Evolutionary conservation across 2,329 filamentous ascomycete genomes (phyloP), one percentile per base, ranked within the genome.

Genomic region (Pseudogymnoascus sp.): DNA sequence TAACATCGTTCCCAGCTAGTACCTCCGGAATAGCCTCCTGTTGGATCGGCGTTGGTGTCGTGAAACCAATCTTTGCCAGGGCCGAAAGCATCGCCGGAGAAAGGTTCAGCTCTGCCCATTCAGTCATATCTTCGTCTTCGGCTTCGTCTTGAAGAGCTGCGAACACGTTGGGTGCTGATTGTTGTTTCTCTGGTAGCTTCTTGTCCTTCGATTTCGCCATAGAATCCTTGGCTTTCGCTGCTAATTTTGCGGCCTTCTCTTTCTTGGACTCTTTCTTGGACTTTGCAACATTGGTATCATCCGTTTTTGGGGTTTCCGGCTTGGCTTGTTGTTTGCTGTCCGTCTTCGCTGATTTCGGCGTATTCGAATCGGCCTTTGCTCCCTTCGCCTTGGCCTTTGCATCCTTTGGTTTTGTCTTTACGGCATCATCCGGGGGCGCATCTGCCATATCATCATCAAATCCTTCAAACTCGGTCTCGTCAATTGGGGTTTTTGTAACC

Each of bases 31-130:
- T 96, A 0, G 90, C 81, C 35, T 85, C 81, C 18, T 81, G 77
- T 73, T 99, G 95, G 63, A 99, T 96, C 0, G 83, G 76, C 0
- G 93, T 97, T 0, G 95, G 95, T 63, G 85, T 87, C 4, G 82
- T 73, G 72, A 97, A 97, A 63, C 88, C 89, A 65, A 97, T 79
- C 68, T 87, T 89, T 1, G 91, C 88, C 33, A 99, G 78, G 14
- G 91, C 85, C 1, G 87, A 85, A 16, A 96, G 78, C 0, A 90
- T 83, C 60, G 84, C 81, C 0, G 88, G 80, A 0, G 90, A 93
- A 1, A 99, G 79, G 4, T 87, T 83, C 37, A 99, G 76, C 6
- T 83, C 77, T 63, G 84, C 81, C 95, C 95, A 99, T 28, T 84
- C 88, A 12, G 90, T 90, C 61, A 96, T 82, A 71, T 95, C 88